These are phyloP conservation scores for Lasiosphaeria hispida DNA, from an alignment of 495 filamentous ascomycete genomes.

Conservation along the genomic window DNA sequence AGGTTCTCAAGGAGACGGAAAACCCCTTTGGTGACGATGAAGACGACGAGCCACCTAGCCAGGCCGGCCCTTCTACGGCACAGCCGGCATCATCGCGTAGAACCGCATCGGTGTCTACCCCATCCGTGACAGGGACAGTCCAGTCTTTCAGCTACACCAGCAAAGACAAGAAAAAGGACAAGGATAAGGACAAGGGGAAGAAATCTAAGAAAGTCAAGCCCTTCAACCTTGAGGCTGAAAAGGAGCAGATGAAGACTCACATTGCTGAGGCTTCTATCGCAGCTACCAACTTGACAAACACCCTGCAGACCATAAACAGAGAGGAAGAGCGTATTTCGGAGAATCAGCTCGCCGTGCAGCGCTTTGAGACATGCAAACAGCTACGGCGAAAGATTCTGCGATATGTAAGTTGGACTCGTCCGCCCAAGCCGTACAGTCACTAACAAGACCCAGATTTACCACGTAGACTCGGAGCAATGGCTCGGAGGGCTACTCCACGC, in stretches of 20 bases:
- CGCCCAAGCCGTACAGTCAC: background rate
- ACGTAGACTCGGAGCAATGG: conserved; percentile 79
- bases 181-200: conserved; percentile 43
- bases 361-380: conserved; percentile 83
- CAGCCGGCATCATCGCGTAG: conserved; percentile 29
- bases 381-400: conserved; percentile 80
- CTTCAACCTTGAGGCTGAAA: conserved; percentile 87
- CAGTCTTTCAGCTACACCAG: conserved; percentile 34
- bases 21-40: conserved; percentile 62
- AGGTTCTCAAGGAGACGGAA: conserved; percentile 75
- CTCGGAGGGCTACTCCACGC: conserved; percentile 77
- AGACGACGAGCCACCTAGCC: conserved; percentile 41
- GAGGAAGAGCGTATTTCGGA: conserved; percentile 86
- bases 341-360: conserved; percentile 68
- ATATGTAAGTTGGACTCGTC: conserved; percentile 54
- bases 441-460: conserved; percentile 57
- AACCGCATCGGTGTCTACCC: conserved; percentile 25
- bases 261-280: conserved; percentile 85
- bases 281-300: conserved; percentile 86
- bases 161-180: conserved; percentile 49
- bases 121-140: conserved; percentile 25
- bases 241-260: conserved; percentile 73
- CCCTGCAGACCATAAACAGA: conserved; percentile 85
- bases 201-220: conserved; percentile 52
- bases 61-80: conserved; percentile 1